Conservation (phyloP, 345 rosid genomes). For the Eucalyptus sp. region DNA sequence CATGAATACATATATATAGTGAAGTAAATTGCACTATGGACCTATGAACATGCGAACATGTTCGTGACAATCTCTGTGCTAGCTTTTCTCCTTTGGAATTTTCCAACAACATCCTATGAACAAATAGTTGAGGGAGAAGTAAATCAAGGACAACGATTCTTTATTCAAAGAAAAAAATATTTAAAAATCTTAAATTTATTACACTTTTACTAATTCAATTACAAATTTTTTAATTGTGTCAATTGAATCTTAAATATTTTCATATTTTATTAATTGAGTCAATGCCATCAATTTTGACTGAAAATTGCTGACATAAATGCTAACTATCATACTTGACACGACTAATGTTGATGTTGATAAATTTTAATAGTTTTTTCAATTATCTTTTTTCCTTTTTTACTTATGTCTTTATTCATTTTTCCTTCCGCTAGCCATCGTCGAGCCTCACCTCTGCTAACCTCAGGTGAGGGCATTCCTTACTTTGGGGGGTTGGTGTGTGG, state of each 20-base stretch:
- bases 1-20: background rate
- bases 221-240: rapidly evolving
- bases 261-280: background rate
- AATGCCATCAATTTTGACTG: rapidly evolving
- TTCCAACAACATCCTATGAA: background rate
- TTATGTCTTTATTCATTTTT: background rate
- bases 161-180: background rate
- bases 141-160: background rate
- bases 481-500: too few species aligned
- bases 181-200: background rate
- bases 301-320: rapidly evolving
- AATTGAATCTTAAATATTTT: background rate
- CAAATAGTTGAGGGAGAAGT: background rate
- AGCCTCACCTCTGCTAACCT: background rate
- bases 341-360: rapidly evolving
- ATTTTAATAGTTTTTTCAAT: too few species aligned
- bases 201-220: background rate
- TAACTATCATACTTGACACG: rapidly evolving
- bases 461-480: too few species aligned
- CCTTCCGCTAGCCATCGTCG: rapidly evolving
- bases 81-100: background rate
- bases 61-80: background rate
- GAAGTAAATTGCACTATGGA: background rate
- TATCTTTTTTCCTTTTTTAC: too few species aligned
- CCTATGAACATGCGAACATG: background rate